These are phyloP conservation scores for Kuraishia piskuri DNA, from an alignment of 805 yeast genomes.

Conservation along the genomic window DNA sequence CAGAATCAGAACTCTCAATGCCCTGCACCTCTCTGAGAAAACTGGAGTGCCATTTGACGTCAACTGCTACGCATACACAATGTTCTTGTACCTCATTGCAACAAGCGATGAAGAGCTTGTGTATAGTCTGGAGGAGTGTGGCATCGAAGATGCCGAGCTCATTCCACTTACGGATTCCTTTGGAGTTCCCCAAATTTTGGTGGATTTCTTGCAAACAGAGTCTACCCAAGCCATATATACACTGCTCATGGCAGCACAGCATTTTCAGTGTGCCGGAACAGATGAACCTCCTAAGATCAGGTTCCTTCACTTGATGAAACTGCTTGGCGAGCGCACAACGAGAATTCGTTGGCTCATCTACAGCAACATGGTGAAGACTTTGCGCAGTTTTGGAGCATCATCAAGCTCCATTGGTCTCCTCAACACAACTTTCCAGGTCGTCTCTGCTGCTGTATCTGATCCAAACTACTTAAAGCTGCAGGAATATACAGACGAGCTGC, in stretches of 20 bases:
- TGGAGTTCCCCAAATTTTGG: slow-evolving; percentile 27
- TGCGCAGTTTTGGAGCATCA: slow-evolving; percentile 3
- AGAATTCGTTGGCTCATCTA: slow-evolving; percentile 12
- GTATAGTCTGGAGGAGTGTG: slow-evolving; percentile 23
- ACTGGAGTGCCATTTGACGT: slow-evolving; percentile 8
- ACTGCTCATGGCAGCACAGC: slow-evolving; percentile 4
- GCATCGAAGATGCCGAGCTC: slow-evolving; percentile 21
- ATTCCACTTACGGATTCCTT: slow-evolving; percentile 21
- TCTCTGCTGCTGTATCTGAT: slow-evolving; percentile 15
- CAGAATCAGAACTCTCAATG: slow-evolving; percentile 31
- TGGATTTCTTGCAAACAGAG: slow-evolving; percentile 14
- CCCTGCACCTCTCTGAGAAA: slow-evolving; percentile 4
- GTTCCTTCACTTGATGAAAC: slow-evolving; percentile 6
- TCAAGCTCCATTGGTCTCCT: slow-evolving; percentile 4
- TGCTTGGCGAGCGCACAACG: slow-evolving; percentile 2
- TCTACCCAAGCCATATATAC: slow-evolving; percentile 6
- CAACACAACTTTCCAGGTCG: slow-evolving; percentile 5
- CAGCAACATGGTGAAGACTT: slow-evolving; percentile 3
- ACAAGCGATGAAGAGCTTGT: slow-evolving; percentile 27
- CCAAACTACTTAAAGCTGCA: slow-evolving; percentile 21
- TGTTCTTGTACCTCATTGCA: slow-evolving; percentile 23
- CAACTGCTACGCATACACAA: slow-evolving; percentile 22
- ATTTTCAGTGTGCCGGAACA: slow-evolving; percentile 1
- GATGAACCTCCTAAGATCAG: slow-evolving; percentile 7
- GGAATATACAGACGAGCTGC: slow-evolving; percentile 11